Conservation (phyloP, 129 eudicot species). For the Heracleum sosnowskyi region DNA sequence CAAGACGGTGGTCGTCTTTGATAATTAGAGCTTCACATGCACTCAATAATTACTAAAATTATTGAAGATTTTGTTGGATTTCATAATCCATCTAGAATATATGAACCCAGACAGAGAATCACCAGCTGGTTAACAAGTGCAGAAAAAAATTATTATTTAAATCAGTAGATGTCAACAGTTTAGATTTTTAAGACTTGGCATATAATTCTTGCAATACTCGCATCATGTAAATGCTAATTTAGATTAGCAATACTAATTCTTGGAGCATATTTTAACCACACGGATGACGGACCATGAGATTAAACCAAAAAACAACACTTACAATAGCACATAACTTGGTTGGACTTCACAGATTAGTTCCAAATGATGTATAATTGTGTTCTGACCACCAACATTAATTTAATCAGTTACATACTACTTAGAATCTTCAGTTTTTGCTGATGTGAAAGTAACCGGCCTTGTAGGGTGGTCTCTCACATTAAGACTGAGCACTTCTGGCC, state of each 20-base stretch:
- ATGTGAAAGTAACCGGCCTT: slow-evolving; percentile 61
- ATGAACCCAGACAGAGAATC: neutral
- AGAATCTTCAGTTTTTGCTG: slow-evolving; percentile 45
- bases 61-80: slow-evolving; percentile 4
- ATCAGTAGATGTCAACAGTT: neutral
- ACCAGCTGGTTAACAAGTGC: slow-evolving; percentile 5
- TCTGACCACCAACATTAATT: slow-evolving; percentile 1
- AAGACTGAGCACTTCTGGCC: slow-evolving; percentile 81
- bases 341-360: neutral
- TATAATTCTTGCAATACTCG: neutral
- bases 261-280: neutral
- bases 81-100: slow-evolving; percentile 8
- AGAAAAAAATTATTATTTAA: neutral
- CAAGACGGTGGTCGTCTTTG: slow-evolving; percentile 17
- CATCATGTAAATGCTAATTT: neutral
- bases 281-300: neutral
- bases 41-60: slow-evolving; percentile 19
- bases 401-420: slow-evolving; percentile 17
- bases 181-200: neutral
- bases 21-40: slow-evolving; percentile 29
- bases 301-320: neutral
- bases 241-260: neutral
- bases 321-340: neutral
- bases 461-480: slow-evolving; percentile 63
- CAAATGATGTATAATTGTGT: neutral